phyloP scores from a whole-genome alignment of 345 rosid genomes.

The Populus deltoides region DNA sequence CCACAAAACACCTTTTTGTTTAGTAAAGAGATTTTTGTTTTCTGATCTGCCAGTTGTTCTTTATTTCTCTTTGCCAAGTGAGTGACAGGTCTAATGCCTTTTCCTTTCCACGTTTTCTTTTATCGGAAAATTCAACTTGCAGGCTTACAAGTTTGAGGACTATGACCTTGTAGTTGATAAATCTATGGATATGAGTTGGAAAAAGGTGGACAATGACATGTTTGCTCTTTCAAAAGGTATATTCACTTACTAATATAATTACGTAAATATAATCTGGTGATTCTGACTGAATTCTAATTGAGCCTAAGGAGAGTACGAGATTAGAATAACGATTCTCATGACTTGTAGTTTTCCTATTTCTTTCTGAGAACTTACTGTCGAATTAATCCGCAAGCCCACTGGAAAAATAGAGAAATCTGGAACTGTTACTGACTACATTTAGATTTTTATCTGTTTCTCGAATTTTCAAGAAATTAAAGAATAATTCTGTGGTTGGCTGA shows the following conservation, averaged over 20 bases:
- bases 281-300: too few relatives aligned
- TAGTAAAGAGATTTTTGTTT: not conserved
- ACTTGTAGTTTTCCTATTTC: not conserved
- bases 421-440: too few relatives aligned
- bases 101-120: not conserved
- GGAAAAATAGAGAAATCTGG: too few relatives aligned
- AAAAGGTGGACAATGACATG: slow-evolving; percentile 36
- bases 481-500: too few relatives aligned
- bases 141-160: slow-evolving; percentile 30
- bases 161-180: slow-evolving; percentile 37
- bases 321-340: too few relatives aligned
- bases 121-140: not conserved
- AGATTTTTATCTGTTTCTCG: too few relatives aligned
- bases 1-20: too few relatives aligned
- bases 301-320: not conserved
- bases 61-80: not conserved
- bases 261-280: not conserved
- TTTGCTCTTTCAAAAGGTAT: slow-evolving; percentile 43
- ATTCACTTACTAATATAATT: not conserved
- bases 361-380: not conserved
- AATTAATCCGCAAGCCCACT: not conserved
- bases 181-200: slow-evolving; percentile 38
- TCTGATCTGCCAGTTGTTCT: not conserved
- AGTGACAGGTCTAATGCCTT: not conserved
- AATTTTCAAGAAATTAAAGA: too few relatives aligned